These are phyloP conservation scores for Phanerochaete carnosa DNA, from an alignment of 768 basidiomycete species.

Conservation along the genomic window DNA sequence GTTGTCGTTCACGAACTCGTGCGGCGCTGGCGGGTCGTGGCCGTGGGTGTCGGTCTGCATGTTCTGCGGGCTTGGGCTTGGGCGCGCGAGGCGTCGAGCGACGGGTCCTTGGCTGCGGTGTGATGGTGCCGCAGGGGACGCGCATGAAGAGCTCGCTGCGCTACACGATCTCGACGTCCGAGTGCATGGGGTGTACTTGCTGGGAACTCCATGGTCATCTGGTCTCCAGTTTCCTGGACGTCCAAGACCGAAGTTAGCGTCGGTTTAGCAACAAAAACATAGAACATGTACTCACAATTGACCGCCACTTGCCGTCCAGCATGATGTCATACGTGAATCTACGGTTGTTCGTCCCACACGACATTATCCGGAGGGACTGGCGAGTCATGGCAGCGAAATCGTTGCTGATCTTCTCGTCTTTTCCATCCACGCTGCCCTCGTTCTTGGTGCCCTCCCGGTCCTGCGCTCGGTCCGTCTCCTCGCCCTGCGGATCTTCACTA, in stretches of 20 bases:
- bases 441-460: not conserved
- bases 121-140: conserved; percentile 18
- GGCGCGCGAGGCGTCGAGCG: too few species aligned
- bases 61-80: not conserved
- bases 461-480: not conserved
- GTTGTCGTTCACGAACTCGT: conserved; percentile 47
- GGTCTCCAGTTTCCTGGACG: conserved; percentile 38
- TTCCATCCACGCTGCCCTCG: not conserved
- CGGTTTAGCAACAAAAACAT: too few species aligned
- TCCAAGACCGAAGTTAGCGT: not conserved
- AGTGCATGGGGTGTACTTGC: conserved; percentile 47
- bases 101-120: not conserved
- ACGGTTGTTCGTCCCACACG: conserved; percentile 37
- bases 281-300: conserved; percentile 27
- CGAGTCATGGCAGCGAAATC: conserved; percentile 24
- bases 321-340: conserved; percentile 46
- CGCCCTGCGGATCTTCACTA: conserved; percentile 6
- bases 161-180: conserved; percentile 42
- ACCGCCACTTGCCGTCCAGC: conserved; percentile 40
- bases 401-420: not conserved
- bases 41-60: not conserved
- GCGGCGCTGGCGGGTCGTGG: conserved; percentile 29
- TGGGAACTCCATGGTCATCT: conserved; percentile 39
- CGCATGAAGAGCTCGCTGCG: conserved; percentile 40
- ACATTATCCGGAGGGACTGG: conserved; percentile 39